Conservation (phyloP, 768 basidiomycete genomes). For the Agrocybe pediades region DNA sequence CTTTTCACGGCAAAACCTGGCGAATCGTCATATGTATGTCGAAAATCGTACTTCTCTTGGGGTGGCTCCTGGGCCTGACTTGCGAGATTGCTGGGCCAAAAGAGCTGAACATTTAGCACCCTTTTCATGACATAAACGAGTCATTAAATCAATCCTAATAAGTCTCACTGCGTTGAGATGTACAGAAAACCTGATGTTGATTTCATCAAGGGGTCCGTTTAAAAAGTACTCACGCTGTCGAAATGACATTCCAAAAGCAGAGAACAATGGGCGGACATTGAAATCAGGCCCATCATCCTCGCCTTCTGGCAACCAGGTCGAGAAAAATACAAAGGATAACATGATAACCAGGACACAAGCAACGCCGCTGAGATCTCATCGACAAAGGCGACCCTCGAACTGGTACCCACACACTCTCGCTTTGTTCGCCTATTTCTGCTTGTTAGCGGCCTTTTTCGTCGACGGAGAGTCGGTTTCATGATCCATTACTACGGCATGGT, state of each 20-base stretch:
- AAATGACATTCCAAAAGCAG: slow-evolving; percentile 12
- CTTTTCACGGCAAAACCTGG: too few relatives aligned
- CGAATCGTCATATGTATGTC: too few relatives aligned
- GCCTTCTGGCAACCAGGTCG: neutral
- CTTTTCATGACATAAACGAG: neutral
- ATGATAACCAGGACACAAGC: neutral
- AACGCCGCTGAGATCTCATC: slow-evolving; percentile 3
- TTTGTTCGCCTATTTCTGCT: too few relatives aligned
- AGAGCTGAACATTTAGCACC: neutral
- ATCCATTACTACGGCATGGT: neutral
- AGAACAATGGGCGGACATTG: slow-evolving; percentile 16
- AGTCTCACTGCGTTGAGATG: neutral
- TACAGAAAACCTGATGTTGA: neutral
- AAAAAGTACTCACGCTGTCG: neutral
- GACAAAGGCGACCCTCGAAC: neutral
- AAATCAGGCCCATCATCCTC: neutral
- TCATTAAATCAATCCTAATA: neutral
- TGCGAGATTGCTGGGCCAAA: too few relatives aligned
- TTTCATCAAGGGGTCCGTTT: neutral
- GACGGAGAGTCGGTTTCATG: neutral
- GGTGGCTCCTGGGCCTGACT: too few relatives aligned
- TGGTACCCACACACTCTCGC: neutral
- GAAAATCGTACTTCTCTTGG: too few relatives aligned
- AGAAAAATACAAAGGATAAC: neutral
- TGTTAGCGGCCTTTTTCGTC: too few relatives aligned